Base-by-base conservation (phyloP, 768 basidiomycete genomes). In the Exidia glandulosa region DNA sequence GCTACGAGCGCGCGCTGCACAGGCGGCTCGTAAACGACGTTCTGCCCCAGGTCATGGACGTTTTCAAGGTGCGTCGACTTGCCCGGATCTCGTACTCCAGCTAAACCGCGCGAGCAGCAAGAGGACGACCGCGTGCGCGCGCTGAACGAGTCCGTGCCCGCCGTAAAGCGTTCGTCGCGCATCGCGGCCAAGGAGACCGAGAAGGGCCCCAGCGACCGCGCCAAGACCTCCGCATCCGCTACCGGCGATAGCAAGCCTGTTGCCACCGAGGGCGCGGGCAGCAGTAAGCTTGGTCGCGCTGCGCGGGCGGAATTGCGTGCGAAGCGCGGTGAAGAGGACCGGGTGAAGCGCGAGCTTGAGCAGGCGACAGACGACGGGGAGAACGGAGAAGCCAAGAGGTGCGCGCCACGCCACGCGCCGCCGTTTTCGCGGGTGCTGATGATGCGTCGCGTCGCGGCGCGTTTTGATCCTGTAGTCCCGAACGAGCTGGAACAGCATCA, bases 151-250 rank as follows among this genome's bases (percentile, higher is more conserved):
- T 14, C 50, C 50, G 50, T 19, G 41, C 50, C 50, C 12, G 14
- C 50, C 6, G 30, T 54, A 61, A 96, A 97, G 70, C 86, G 94
- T 27, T 95, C 93, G 0, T 90, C 90, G 19, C 87, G 94, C 32
- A 84, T 96, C 60, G 88, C 90, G 2, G 73, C 85, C 37, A 86
- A 83, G 65, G 93, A 95, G 69, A 81, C 75, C 34, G 90, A 90
- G 70, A 83, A n/a, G n/a, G 82, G 64, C 88, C 93, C 70, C 83
- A 87, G 55, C 29, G 34, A 71, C 81, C 78, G 80, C 7, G 81
- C 82, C n/a, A 74, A 76, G 61, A 79, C 23, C 25, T 25, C 19
- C 16, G 25, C 50, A 27, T 25, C 50, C 25, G 30, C 16, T 13
- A 23, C 25, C 50, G 50, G 30, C 50, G 19, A 13, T 37, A 19